Base-by-base conservation (phyloP, 2,329 filamentous ascomycete genomes). In the Lecanicillium sp. region DNA sequence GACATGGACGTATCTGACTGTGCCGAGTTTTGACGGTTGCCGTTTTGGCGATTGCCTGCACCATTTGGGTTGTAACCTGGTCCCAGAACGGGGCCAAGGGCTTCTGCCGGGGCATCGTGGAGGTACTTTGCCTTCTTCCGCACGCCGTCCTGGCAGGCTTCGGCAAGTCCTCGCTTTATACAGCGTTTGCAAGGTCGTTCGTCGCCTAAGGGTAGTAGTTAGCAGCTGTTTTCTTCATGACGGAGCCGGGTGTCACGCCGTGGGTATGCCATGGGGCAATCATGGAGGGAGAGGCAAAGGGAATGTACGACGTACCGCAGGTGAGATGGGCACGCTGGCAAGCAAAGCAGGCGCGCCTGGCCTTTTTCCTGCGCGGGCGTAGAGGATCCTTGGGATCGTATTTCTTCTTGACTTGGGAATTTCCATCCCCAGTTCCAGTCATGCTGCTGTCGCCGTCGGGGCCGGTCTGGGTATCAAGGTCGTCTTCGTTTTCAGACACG, bases 101-200 rank as follows among this genome's bases (percentile, higher is more conserved):
- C 88, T 58, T 94, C 88, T 37, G 87, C 79, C 27, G 90, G 89
- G 18, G 90, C 88, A 71, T 97, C 92, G 56, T 97, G 89, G 41
- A 98, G 84, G 61, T 98, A 98, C 62, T 98, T 98, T 37, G 92
- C 92, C 72, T 97, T 98, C 65, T 98, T 98, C 46, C 92, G 84
- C 37, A 97, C 88, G 39, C 92, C 92, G 57, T 98, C 92, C 60
- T 95, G 88, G 56, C 92, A 98, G 44, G 79, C 79, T 58, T 95
- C 88, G 53, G 88, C 85, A 17, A 97, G 76, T 33, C 87, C 87
- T 52, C 92, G 83, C 63, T 96, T 96, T 51, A 97, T 87, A 60
- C 92, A 98, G 54, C 92, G 75, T 55, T 88, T 79, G 59, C 92
- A 98, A 38, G 92, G 92, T 51, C 92, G 77, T 61, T 98, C 90